Evolutionary conservation across 2,329 filamentous ascomycete genomes (phyloP), one percentile per base, ranked within the genome.

Genomic region (Fusarium sp.): DNA sequence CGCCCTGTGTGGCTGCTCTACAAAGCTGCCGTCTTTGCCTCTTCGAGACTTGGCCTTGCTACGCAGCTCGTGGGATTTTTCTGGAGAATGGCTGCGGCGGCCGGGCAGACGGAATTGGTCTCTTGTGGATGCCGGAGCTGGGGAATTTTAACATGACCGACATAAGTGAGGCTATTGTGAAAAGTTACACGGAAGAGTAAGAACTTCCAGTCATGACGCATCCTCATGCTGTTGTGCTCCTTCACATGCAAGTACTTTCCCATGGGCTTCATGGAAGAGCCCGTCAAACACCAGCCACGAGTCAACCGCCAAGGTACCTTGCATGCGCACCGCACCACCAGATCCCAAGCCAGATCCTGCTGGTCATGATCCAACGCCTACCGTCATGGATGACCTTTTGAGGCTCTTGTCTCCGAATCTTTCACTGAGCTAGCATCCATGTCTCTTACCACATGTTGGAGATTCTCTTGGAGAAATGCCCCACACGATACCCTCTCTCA

Each of bases 61-160:
- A n/a, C n/a, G n/a, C n/a, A n/a, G n/a, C n/a, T 35, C 52, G 13
- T 34, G 18, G 50, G 50, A 16, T 34, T 31, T 31, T 52, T 40
- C 22, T 20, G n/a, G 31, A 24, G 22, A 20, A 47, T 54, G 38
- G 54, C 24, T 57, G 38, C 38, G 64, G 58, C 61, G 42, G 67
- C 61, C 72, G 75, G 75, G 54, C 74, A 75, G 64, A 61, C 62
- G 76, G 76, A 75, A 67, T 67, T 66, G 47, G 22, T 45, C 16
- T 34, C 24, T n/a, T 52, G 57, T 11, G 31, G 62, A 18, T 24
- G 6, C 20, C 40, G 37, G 42, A 38, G 58, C 14, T 56, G 59
- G 60, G 54, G 60, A 52, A 31, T 45, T 45, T 42, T n/a, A 13
- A 29, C 9, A 16, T 40, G 27, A 6, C 27, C 47, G 6, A 52